Evolutionary conservation across 2,329 filamentous ascomycete species (phyloP), one percentile per base, ranked within the genome.

Genomic region (Verticillium isaacii): DNA sequence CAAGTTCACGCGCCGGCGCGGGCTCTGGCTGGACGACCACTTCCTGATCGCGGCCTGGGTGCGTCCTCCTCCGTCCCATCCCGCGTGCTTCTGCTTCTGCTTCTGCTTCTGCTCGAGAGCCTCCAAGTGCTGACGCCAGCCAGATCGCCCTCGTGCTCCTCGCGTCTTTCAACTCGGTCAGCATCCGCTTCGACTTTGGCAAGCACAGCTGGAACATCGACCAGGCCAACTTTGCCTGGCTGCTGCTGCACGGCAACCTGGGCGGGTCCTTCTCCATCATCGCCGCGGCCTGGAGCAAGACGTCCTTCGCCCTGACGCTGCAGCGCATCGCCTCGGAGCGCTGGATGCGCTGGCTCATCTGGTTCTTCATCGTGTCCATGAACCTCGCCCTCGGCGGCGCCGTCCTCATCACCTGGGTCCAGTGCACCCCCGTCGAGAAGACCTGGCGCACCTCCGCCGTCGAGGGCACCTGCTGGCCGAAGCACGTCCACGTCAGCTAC

Each of bases 281-380:
- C 29, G 69, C 67, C 5, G 67, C 68, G 29, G 63, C 67, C 3
- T 68, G 64, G 65, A 68, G 69, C 63, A 73, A 73, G 62, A 70
- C 69, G 1, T 71, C 70, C 1, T 71, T 73, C 57, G 68, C 69
- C 34, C 41, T 71, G 54, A 71, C 69, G 32, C 63, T 74, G 19
- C 64, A 73, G 41, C 71, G 71, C 39, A 66, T 71, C 56, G 63
- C 70, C 17, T 55, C 60, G 12, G 65, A 68, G 19, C 61, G 58
- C 17, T 66, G 66, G 62, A 69, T 70, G 64, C 64, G 62, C 54
- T 57, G 58, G 9, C 32, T 69, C 23, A 63, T 73, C 45, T 73
- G 71, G 71, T 65, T 66, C 62, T 63, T 69, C 57, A 67, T 71
- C 55, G 54, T 66, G 39, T 65, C 64, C 4, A 66, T 69, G 55